A percentile compares a stretch with the other conserved stretches of the same genome.
phyloP scores from a whole-genome alignment of 768 basidiomycete species.

The Lactarius indigo region DNA sequence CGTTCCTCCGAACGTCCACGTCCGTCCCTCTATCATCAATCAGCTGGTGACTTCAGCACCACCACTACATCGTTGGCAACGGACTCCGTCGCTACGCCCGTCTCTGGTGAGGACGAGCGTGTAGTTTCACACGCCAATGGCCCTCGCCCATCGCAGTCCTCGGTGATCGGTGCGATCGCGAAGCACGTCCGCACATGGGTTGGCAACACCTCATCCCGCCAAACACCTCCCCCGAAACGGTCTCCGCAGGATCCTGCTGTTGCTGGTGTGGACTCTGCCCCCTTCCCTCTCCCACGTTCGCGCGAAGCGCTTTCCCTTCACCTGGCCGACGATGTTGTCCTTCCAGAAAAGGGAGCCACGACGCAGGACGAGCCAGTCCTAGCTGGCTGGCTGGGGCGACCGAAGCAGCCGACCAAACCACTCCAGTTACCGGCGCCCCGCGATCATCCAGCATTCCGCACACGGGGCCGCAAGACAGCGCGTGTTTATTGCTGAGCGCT shows the following conservation, averaged over 20 bases:
- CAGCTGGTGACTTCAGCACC: slow-evolving; percentile 16
- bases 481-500: slow-evolving; percentile 34
- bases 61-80: slow-evolving; percentile 27
- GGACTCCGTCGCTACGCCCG: slow-evolving; percentile 34
- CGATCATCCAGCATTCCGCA: slow-evolving; percentile 37
- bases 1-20: slow-evolving; percentile 21
- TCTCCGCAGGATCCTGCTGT: slow-evolving; percentile 15
- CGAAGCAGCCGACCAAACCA: slow-evolving; percentile 4
- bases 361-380: background rate
- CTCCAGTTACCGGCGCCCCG: slow-evolving; percentile 12
- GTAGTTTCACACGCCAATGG: background rate
- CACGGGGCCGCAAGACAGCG: slow-evolving; percentile 44
- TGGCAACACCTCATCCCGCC: slow-evolving; percentile 15
- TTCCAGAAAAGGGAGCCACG: slow-evolving; percentile 17
- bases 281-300: slow-evolving; percentile 13
- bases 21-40: slow-evolving; percentile 18
- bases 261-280: slow-evolving; percentile 14
- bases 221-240: slow-evolving; percentile 15
- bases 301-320: slow-evolving; percentile 21
- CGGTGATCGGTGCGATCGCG: slow-evolving; percentile 22
- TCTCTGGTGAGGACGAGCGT: slow-evolving; percentile 20
- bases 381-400: slow-evolving; percentile 17
- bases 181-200: slow-evolving; percentile 28
- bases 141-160: slow-evolving; percentile 7
- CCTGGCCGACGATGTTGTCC: slow-evolving; percentile 25